These are phyloP conservation scores for Apiotrichum sp. DNA, from an alignment of 1,284 basidiomycete species.

Conservation along the genomic window DNA sequence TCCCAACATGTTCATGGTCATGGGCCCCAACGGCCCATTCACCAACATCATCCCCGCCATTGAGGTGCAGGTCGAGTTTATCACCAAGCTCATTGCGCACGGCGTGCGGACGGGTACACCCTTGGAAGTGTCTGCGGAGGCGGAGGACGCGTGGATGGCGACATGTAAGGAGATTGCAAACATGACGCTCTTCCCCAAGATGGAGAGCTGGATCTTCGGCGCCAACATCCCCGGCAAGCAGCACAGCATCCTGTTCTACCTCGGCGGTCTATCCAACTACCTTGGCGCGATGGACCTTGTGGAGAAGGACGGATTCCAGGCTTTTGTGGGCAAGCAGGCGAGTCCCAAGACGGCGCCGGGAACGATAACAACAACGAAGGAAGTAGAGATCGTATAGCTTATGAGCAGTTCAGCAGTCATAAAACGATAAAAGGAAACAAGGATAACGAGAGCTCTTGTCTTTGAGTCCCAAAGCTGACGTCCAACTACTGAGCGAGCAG, in stretches of 20 bases:
- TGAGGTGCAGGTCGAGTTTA: constrained; percentile 14
- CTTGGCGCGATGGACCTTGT: background rate
- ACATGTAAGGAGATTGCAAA: constrained; percentile 3
- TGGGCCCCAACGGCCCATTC: constrained; percentile 13
- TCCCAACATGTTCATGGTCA: constrained; percentile 14
- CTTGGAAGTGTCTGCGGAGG: background rate
- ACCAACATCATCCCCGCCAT: constrained; percentile 10
- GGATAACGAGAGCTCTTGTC: no score
- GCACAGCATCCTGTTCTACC: constrained; percentile 13
- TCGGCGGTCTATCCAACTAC: constrained; percentile 8
- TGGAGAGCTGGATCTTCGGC: constrained; percentile 14
- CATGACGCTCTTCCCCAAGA: constrained; percentile 7
- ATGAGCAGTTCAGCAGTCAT: no score
- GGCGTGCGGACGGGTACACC: background rate
- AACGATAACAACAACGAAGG: background rate
- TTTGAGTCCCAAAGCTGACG: no score
- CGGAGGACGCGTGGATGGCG: constrained; percentile 7
- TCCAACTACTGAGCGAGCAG: no score
- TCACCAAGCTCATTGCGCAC: constrained; percentile 2
- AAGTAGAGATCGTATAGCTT: background rate
- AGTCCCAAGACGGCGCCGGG: background rate
- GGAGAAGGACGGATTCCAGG: constrained; percentile 1
- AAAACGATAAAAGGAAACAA: no score
- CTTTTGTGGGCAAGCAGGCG: background rate
- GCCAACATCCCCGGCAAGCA: constrained; percentile 14